phyloP scores from a whole-genome alignment of 192 early-diverging fungal species.

The Chytriomyces sp. region DNA sequence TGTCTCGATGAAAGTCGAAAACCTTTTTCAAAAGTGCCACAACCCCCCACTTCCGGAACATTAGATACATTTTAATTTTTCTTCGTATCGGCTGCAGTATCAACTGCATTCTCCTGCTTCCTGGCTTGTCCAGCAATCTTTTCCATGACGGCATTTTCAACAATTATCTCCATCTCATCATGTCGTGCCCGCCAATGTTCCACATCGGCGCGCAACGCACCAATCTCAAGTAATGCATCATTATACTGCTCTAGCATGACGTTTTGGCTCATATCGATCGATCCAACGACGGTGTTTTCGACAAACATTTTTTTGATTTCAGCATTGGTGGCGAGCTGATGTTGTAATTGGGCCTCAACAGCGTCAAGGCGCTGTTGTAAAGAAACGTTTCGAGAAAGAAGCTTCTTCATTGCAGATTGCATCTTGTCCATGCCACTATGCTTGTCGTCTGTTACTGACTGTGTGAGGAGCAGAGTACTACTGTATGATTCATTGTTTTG shows the following conservation, averaged over 20 bases:
- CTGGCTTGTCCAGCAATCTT: background rate
- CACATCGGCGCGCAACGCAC: conserved; percentile 33
- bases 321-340: conserved; percentile 33
- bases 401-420: conserved; percentile 30
- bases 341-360: conserved; percentile 28
- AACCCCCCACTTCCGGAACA: too few relatives aligned
- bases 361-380: conserved; percentile 33
- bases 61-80: too few relatives aligned
- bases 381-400: conserved; percentile 24
- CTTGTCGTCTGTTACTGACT: background rate
- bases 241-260: conserved; percentile 33
- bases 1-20: too few relatives aligned
- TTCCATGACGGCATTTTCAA: conserved; percentile 33
- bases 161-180: conserved; percentile 41
- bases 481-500: background rate
- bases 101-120: background rate
- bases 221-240: conserved; percentile 43
- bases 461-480: background rate
- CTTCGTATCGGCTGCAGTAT: too few relatives aligned
- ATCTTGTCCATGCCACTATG: conserved; percentile 9
- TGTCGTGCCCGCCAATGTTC: conserved; percentile 31
- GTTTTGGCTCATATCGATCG: background rate
- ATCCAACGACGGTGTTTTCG: background rate
- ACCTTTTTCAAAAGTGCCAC: too few relatives aligned
- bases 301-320: conserved; percentile 43